Conservation (phyloP, 306 rosid genomes). For the Trifolium repens region DNA sequence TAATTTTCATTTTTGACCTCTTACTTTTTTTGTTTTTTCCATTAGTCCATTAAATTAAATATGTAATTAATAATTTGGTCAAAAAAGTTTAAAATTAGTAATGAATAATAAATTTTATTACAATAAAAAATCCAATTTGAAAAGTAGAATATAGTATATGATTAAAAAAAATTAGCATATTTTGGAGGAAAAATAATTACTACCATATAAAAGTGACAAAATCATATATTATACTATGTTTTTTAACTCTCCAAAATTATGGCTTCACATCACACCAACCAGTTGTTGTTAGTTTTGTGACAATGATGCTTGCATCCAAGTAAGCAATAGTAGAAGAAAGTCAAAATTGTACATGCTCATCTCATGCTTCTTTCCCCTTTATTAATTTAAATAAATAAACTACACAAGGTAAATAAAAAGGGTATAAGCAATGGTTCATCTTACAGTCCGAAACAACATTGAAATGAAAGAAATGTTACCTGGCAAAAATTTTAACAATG, state of each 20-base stretch:
- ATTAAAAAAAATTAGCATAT: neutral
- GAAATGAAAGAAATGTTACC: conserved; percentile 49
- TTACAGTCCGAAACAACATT: conserved; percentile 46
- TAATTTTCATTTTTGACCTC: neutral
- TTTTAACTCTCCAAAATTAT: neutral
- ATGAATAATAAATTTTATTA: neutral
- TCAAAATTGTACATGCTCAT: no score
- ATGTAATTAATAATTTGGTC: neutral
- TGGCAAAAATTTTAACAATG: conserved; percentile 45
- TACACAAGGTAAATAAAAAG: conserved; percentile 41
- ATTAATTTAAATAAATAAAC: conserved; percentile 37
- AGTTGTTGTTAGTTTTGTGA: conserved; percentile 9
- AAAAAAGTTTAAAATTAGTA: neutral
- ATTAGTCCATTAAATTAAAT: neutral
- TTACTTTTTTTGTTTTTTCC: neutral
- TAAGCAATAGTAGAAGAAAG: no score
- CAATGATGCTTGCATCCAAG: neutral
- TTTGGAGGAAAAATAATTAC: neutral
- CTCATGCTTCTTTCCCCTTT: conserved; percentile 56
- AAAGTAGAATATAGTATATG: neutral
- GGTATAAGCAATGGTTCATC: conserved; percentile 49
- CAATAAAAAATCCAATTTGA: neutral
- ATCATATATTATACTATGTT: neutral
- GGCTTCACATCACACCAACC: conserved; percentile 21
- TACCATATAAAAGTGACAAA: neutral